Percentiles rank a stretch among this genome's conserved stretches.
phyloP scores from a whole-genome alignment of 805 yeast genomes.

The Barnettozyma wickerhamii region DNA sequence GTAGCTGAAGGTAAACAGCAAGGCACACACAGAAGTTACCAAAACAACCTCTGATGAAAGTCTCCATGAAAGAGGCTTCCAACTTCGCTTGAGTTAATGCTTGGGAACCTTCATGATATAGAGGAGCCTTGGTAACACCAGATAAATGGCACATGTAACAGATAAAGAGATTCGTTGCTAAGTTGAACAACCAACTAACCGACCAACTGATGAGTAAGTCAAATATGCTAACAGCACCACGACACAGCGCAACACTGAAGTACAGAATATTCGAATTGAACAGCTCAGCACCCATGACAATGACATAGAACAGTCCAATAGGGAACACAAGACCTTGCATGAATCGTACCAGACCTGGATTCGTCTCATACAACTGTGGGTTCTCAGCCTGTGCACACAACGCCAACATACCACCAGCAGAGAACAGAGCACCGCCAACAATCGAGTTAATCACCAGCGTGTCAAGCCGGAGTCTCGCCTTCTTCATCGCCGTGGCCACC shows the following conservation, averaged over 20 bases:
- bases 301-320: slow-evolving; percentile 71
- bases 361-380: slow-evolving; percentile 35
- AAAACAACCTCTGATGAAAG: slow-evolving; percentile 64
- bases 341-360: slow-evolving; percentile 50
- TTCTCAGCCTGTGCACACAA: slow-evolving; percentile 50
- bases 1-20: slow-evolving; percentile 70
- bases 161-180: slow-evolving; percentile 62
- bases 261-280: slow-evolving; percentile 72
- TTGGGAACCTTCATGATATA: slow-evolving; percentile 44
- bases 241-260: slow-evolving; percentile 60
- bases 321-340: slow-evolving; percentile 63
- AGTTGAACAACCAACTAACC: slow-evolving; percentile 62
- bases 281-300: slow-evolving; percentile 69
- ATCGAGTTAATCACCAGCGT: slow-evolving; percentile 59
- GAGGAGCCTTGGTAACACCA: slow-evolving; percentile 38
- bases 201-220: slow-evolving; percentile 65
- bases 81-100: slow-evolving; percentile 42
- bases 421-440: slow-evolving; percentile 65
- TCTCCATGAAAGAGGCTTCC: slow-evolving; percentile 49
- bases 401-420: slow-evolving; percentile 70
- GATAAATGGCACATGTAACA: slow-evolving; percentile 60
- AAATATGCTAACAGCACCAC: slow-evolving; percentile 64
- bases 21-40: slow-evolving; percentile 76
- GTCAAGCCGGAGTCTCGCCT: slow-evolving; percentile 60
- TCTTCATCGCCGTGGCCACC: slow-evolving; percentile 83